These are phyloP conservation scores for Alternaria arborescens DNA, from an alignment of 2,329 filamentous ascomycete genomes.

Conservation along the genomic window DNA sequence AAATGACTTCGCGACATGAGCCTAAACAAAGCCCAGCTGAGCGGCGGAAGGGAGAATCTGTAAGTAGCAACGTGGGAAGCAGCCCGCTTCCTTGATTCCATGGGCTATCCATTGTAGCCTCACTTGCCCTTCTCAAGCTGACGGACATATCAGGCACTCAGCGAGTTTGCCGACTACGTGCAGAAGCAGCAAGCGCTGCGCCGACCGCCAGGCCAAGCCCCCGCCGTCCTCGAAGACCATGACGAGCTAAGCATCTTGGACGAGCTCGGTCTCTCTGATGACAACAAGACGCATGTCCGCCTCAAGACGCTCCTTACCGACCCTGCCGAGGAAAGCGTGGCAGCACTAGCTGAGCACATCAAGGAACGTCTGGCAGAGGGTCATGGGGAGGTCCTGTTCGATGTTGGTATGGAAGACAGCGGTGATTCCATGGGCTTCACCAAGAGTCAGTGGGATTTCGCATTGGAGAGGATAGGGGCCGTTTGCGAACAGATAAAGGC, in stretches of 20 bases:
- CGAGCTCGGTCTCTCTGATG: constrained; percentile 76
- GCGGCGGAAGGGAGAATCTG: constrained; percentile 85
- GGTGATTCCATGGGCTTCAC: constrained; percentile 84
- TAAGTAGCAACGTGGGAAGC: constrained; percentile 54
- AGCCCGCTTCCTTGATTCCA: no score
- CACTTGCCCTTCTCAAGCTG: not conserved
- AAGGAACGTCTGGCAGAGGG: constrained; percentile 75
- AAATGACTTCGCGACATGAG: constrained; percentile 50
- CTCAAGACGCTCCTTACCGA: constrained; percentile 79
- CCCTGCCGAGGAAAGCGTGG: constrained; percentile 65
- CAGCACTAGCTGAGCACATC: constrained; percentile 71
- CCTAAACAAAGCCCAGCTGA: constrained; percentile 75
- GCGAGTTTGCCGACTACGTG: constrained; percentile 97
- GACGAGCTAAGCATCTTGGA: constrained; percentile 92
- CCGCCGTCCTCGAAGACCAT: constrained; percentile 68
- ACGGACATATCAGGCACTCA: constrained; percentile 70
- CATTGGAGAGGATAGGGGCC: constrained; percentile 70
- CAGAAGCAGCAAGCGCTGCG: constrained; percentile 87
- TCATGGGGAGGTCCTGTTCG: constrained; percentile 88
- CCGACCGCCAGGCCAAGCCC: constrained; percentile 50
- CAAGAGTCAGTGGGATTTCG: constrained; percentile 76
- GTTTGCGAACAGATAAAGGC: constrained; percentile 73
- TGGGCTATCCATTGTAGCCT: not conserved
- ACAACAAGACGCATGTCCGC: constrained; percentile 67
- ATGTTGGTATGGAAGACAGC: constrained; percentile 89